Evolutionary conservation across 148 eudicot species (phyloP).

Genomic region (Spergularia marina): DNA sequence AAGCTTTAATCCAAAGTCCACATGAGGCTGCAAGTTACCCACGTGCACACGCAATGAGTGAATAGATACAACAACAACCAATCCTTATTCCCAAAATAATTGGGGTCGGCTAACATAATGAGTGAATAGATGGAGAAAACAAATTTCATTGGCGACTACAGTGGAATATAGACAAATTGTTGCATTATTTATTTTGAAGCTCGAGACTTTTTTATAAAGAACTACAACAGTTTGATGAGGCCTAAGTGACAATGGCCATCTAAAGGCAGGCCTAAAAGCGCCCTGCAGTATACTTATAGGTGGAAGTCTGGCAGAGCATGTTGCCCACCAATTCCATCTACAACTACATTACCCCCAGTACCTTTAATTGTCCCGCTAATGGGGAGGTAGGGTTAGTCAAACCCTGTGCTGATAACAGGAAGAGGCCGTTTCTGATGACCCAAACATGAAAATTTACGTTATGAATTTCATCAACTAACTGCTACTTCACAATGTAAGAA

Average conservation of each 20-base stretch:
- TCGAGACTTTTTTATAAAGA: not conserved
- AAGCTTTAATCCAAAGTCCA: constrained; percentile 87
- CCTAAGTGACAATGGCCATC: not conserved
- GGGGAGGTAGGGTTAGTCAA: no score
- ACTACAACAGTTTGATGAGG: not conserved
- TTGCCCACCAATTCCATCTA: constrained; percentile 2
- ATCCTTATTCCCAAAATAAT: no score
- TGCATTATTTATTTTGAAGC: not conserved
- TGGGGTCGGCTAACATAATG: not conserved
- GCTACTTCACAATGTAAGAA: no score
- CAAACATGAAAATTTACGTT: no score
- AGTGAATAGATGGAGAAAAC: constrained; percentile 8
- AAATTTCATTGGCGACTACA: not conserved
- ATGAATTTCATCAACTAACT: no score
- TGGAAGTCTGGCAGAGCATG: not conserved
- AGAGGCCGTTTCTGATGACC: no score
- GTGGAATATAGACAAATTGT: not conserved
- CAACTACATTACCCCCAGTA: no score
- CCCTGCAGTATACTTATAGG: not conserved
- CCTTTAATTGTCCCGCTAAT: no score
- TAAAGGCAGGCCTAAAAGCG: not conserved
- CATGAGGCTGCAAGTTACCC: constrained; percentile 78
- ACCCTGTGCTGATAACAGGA: no score
- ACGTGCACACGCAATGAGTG: constrained; percentile 12
- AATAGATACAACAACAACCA: not conserved